Evolutionary conservation across 73 alveolate genomes (phyloP), one percentile per base, ranked within the genome.

Genomic region (Diophrys sp.): DNA sequence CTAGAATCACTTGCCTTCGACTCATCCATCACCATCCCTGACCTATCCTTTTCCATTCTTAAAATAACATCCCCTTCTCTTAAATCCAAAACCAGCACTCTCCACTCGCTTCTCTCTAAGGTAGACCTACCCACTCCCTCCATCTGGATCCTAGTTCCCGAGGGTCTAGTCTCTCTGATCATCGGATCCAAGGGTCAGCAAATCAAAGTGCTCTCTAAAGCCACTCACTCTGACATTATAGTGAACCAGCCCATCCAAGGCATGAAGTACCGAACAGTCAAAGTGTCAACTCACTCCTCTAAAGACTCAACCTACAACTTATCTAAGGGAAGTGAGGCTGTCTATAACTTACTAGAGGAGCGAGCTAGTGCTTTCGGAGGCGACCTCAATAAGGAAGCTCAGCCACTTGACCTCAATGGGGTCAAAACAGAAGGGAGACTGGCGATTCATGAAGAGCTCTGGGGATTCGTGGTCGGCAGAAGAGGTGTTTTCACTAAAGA

Each of bases 131-230:
- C 68, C 1, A 31, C 70, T 0, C 56, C 18, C 66, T 25, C 33
- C 24, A 81, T 68, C 24, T 68, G 75, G 80, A 53, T 80, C 30
- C 55, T 86, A 14, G 71, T 86, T 55, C 93, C 93, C 2, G 93
- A 86, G 55, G 86, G 89, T 5, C 56, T 86, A 54, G 93, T 86
- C 23, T 67, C 87, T 18, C 25, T 80, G 0, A 81, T 86, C 1
- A 86, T 86, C 67, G 93, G 93, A 33, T 89, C 83, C 1, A 86
- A 80, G 55, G 93, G 93, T 1, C 54, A 79, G 54, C 73, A 86
- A 56, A 86, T 86, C 55, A 86, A 74, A 56, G 34, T 29, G n/a
- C 68, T 86, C 33, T 67, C 77, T 67, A 74, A 74, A 23, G 89
- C 80, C 34, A 53, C 85, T 44, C 75, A 77, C 1, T 76, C 93